These are phyloP conservation scores for Chaetomium olivaceum DNA, from an alignment of 2,329 filamentous ascomycete species.

Conservation along the genomic window DNA sequence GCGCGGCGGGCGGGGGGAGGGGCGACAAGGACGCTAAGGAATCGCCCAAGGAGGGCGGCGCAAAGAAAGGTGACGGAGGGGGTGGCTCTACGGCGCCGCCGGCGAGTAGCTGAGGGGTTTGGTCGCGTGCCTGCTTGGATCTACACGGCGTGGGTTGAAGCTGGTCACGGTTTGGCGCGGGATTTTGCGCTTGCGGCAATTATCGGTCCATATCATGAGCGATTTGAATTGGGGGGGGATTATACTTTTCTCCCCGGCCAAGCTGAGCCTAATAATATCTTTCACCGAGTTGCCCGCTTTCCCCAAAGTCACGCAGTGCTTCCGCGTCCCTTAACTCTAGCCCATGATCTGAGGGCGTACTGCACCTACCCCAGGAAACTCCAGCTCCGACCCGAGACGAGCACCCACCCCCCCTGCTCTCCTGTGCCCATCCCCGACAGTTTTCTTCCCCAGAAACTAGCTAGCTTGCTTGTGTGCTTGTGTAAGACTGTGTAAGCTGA, in stretches of 20 bases:
- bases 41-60: constrained; percentile 11
- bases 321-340: no score
- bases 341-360: no score
- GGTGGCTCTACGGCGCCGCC: constrained; percentile 1
- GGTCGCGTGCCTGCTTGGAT: neutral
- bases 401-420: neutral
- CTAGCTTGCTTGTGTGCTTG: no score
- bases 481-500: no score
- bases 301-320: neutral
- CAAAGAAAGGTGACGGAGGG: constrained; percentile 15
- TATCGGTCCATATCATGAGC: neutral
- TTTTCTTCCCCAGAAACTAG: no score
- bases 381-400: neutral
- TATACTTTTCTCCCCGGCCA: neutral
- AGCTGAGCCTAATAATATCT: neutral
- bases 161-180: neutral
- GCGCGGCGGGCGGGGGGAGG: constrained; percentile 27
- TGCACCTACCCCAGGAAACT: neutral
- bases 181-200: neutral
- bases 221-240: neutral
- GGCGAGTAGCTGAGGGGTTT: neutral
- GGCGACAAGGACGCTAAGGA: constrained; percentile 23
- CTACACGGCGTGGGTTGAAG: neutral
- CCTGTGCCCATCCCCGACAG: neutral
- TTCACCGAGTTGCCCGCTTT: neutral